Conservation (phyloP, 768 basidiomycete genomes). For the Termitomyces sp. region DNA sequence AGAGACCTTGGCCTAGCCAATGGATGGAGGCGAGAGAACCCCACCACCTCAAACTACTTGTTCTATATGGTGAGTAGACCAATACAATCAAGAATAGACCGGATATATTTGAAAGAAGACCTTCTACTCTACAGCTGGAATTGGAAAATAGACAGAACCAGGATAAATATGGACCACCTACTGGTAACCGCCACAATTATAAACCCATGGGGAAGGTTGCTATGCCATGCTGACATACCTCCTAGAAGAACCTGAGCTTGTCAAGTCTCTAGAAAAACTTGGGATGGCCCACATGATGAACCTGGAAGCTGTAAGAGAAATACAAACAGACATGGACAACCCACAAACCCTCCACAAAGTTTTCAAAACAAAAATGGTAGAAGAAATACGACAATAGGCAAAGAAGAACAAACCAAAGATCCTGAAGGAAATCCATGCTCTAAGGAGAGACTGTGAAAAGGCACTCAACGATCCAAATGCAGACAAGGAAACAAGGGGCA, state of each 20-base stretch:
- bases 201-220: background rate
- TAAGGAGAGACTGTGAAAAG: background rate
- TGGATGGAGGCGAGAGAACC: slow-evolving; percentile 2
- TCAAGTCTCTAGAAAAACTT: background rate
- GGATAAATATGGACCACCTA: slow-evolving; percentile 7
- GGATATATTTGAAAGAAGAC: slow-evolving; percentile 5
- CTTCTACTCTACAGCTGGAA: background rate
- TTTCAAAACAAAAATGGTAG: background rate
- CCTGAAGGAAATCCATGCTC: background rate
- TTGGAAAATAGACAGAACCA: slow-evolving; percentile 5
- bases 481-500: background rate
- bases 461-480: background rate
- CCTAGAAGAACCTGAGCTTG: background rate
- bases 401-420: background rate
- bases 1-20: background rate
- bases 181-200: slow-evolving; percentile 12
- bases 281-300: slow-evolving; percentile 15
- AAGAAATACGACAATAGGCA: background rate
- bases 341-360: background rate
- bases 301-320: slow-evolving; percentile 1
- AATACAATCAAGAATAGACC: slow-evolving; percentile 1
- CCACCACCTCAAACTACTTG: background rate
- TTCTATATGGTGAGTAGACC: background rate
- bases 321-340: background rate
- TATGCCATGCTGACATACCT: background rate